Base-by-base conservation (phyloP, 192 early-diverging fungal species). In the Coemansia sp. region DNA sequence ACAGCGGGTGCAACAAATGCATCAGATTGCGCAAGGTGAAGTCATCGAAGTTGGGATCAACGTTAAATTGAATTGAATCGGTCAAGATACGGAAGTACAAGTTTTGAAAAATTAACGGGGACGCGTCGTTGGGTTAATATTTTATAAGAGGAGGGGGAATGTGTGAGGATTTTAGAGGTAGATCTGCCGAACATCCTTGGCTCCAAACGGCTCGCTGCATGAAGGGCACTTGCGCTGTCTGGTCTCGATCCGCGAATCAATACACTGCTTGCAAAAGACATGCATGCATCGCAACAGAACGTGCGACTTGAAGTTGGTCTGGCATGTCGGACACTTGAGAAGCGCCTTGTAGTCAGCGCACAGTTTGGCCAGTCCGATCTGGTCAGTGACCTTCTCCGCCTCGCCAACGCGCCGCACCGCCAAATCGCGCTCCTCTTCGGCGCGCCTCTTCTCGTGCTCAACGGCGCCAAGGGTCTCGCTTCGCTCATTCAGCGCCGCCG, bases 171-270 rank as follows among this genome's bases (percentile, higher is more conserved):
- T 40, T 40, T 6, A 11, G 38, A 95, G 75, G 59, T 89, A 93
- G 57, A 95, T 88, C 67, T 91, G 85, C 40, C 87, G 81, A 40
- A 95, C 88, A 72, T 95, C 93, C 32, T 87, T 84, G 25, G 85
- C 82, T 2, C 90, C 91, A 85, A 97, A 97, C 23, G 90, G 83
- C 68, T 91, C 87, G 55, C 87, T 88, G 72, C 95, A 97, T 20
- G 89, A 91, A 14, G 95, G 95, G 72, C 95, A 97, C 77, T 94
- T 94, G 75, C 94, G 87, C 80, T 96, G 95, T 7, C 96, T 87
- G 0, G 91, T 93, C 48, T 91, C 90, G 62, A 89, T 83, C 59
- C 89, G 85, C 33, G 89, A 86, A 63, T 96, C 92, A 64, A 97
- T 90, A 69, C 96, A 98, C 62, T 86, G 79, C 65, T 93, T 92